Evolutionary conservation across 352 stramenopile species (phyloP).

Genomic region (Elongisporangium senticosum): DNA sequence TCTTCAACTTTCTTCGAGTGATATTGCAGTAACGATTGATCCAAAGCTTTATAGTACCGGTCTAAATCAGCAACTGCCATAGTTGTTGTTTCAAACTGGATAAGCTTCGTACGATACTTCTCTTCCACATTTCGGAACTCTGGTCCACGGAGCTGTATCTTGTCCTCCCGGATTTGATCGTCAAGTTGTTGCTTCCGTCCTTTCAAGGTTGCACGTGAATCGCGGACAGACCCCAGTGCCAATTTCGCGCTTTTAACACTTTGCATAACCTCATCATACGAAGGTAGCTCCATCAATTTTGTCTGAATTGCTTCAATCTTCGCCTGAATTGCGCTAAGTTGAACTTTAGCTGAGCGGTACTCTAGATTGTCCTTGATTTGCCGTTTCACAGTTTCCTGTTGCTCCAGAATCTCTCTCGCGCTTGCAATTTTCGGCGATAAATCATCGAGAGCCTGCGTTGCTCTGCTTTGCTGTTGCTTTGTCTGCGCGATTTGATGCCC

Average conservation of each 20-base stretch:
- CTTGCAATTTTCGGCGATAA: slow-evolving; percentile 43
- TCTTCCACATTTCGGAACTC: slow-evolving; percentile 94
- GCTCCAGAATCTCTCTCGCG: slow-evolving; percentile 26
- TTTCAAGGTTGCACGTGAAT: slow-evolving; percentile 29
- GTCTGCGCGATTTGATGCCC: slow-evolving; percentile 32
- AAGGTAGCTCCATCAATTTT: slow-evolving; percentile 50
- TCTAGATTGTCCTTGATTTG: slow-evolving; percentile 79
- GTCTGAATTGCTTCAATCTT: slow-evolving; percentile 30
- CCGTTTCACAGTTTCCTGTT: slow-evolving; percentile 58
- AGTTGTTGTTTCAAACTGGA: slow-evolving; percentile 94
- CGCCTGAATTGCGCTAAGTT: slow-evolving; percentile 31
- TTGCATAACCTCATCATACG: slow-evolving; percentile 41
- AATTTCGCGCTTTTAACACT: slow-evolving; percentile 28
- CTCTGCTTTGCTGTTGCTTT: slow-evolving; percentile 33
- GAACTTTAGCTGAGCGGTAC: slow-evolving; percentile 44
- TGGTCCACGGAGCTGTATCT: slow-evolving; percentile 39
- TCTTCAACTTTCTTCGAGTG: slow-evolving; percentile 98
- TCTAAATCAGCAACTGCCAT: slow-evolving; percentile 96
- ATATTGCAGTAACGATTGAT: slow-evolving; percentile 96
- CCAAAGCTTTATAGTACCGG: slow-evolving; percentile 94
- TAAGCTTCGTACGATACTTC: slow-evolving; percentile 91
- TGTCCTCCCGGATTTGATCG: slow-evolving; percentile 52
- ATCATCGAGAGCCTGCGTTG: slow-evolving; percentile 30
- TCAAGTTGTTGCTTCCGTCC: slow-evolving; percentile 55
- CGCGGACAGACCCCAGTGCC: slow-evolving; percentile 19